Evolutionary conservation across 805 yeast species (phyloP).

Genomic region (Hanseniaspora valbyensis): DNA sequence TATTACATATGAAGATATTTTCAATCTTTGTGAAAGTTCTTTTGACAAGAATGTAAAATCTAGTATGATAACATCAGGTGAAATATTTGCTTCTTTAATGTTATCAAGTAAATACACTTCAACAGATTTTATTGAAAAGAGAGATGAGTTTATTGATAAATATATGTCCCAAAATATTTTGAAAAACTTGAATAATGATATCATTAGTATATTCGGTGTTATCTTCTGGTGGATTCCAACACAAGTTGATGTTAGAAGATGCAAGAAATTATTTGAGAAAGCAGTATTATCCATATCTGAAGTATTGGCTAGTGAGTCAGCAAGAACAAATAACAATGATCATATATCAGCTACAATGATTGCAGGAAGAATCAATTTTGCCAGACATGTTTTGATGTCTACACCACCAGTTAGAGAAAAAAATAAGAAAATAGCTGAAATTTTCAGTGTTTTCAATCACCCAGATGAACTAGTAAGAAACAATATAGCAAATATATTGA

Average conservation of each 20-base stretch:
- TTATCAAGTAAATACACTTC: slow-evolving; percentile 38
- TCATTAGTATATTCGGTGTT: slow-evolving; percentile 60
- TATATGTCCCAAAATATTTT: slow-evolving; percentile 40
- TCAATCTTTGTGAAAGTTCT: slow-evolving; percentile 38
- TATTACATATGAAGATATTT: slow-evolving; percentile 41
- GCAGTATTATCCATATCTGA: slow-evolving; percentile 1
- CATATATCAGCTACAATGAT: slow-evolving; percentile 8
- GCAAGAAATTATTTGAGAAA: slow-evolving; percentile 30
- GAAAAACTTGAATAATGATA: slow-evolving; percentile 62
- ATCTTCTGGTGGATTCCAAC: slow-evolving; percentile 65
- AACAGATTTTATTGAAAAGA: slow-evolving; percentile 25
- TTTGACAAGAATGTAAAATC: slow-evolving; percentile 62
- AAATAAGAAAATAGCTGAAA: slow-evolving; percentile 35
- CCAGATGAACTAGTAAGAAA: slow-evolving; percentile 64
- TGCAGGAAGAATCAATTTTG: slow-evolving; percentile 29
- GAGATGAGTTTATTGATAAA: slow-evolving; percentile 38
- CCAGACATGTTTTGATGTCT: slow-evolving; percentile 41
- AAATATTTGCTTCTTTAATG: slow-evolving; percentile 54
- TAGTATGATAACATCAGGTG: slow-evolving; percentile 64
- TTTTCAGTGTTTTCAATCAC: slow-evolving; percentile 39
- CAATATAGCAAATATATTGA: slow-evolving; percentile 37
- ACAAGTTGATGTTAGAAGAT: slow-evolving; percentile 56
- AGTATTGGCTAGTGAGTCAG: neutral
- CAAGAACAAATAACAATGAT: neutral
- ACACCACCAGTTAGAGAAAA: slow-evolving; percentile 46